Evolutionary conservation across 1,284 basidiomycete genomes (phyloP), one percentile per base, ranked within the genome.

Genomic region (Boletus sp.): DNA sequence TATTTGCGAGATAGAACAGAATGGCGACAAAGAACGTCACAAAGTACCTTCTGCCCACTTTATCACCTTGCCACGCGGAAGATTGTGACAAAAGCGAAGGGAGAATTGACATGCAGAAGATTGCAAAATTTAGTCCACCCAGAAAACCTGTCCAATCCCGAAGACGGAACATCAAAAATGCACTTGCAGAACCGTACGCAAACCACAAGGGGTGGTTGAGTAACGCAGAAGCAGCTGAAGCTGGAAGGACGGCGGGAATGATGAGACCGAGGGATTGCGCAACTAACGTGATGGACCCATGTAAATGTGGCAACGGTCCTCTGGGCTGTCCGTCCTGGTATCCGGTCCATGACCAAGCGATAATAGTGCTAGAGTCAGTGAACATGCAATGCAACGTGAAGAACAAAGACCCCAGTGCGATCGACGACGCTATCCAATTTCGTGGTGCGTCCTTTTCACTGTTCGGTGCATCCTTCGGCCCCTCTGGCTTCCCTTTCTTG

Each of bases 341-440:
- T 2, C 95, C 95, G 0, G 90, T 90, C 93, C 94, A 97, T 1
- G 90, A 88, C 91, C 92, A 96, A 2, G 92, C 86, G 60, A 96
- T 84, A 55, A 96, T 81, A 0, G 93, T 95, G 59, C 89, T 90
- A 1, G 88, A 78, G 64, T 98, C 94, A 7, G 86, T 85, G 44
- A 93, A 77, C 57, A 94, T 81, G 37, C 85, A 89, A 68, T 96
- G 92, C 0, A 96, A 66, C 15, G 85, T 81, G 76, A 92, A 94
- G 18, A 95, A 74, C 35, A 93, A 75, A 39, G 83, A 80, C 3
- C 92, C 93, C 7, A 95, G 76, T 0, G 91, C 85, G 36, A 91
- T 63, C 0, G 86, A 81, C 4, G 78, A 73, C 1, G 71, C 65
- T 16, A 85, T 57, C 80, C 84, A 85, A 58, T 71, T 72, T 36